Evolutionary conservation across 495 filamentous ascomycete species (phyloP).

Genomic region (Tuber umbilicatum): DNA sequence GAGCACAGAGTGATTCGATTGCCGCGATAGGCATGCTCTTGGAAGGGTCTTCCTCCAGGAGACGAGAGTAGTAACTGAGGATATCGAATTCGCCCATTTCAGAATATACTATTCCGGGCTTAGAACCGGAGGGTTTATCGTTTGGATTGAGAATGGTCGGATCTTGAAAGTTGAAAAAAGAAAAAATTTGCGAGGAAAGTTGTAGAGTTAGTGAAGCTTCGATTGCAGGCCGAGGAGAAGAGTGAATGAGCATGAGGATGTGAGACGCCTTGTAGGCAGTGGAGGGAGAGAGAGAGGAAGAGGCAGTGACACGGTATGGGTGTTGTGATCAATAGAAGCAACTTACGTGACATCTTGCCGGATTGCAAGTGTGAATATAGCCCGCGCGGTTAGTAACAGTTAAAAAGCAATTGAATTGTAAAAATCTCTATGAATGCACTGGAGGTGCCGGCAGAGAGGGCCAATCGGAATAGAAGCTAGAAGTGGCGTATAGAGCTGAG

Average conservation of each 20-base stretch:
- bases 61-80: conserved; percentile 34
- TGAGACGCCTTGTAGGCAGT: not conserved
- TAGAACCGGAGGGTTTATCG: conserved; percentile 20
- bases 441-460: not conserved
- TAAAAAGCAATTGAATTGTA: not conserved
- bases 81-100: conserved; percentile 40
- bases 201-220: not conserved
- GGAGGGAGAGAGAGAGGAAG: not conserved
- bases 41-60: conserved; percentile 55
- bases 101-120: conserved; percentile 38
- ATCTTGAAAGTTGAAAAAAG: not conserved
- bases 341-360: conserved; percentile 1
- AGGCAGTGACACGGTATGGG: not conserved
- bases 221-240: not conserved
- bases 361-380: not conserved
- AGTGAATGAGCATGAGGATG: not conserved
- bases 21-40: conserved; percentile 93
- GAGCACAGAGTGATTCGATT: conserved; percentile 83
- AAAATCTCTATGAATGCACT: not conserved
- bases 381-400: not conserved
- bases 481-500: not conserved
- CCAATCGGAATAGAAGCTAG: not conserved
- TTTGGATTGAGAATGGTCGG: not conserved
- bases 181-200: not conserved
- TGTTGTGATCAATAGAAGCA: not conserved